These are phyloP conservation scores for Penicillium sp. DNA, from an alignment of 2,329 filamentous ascomycete species.

Conservation along the genomic window DNA sequence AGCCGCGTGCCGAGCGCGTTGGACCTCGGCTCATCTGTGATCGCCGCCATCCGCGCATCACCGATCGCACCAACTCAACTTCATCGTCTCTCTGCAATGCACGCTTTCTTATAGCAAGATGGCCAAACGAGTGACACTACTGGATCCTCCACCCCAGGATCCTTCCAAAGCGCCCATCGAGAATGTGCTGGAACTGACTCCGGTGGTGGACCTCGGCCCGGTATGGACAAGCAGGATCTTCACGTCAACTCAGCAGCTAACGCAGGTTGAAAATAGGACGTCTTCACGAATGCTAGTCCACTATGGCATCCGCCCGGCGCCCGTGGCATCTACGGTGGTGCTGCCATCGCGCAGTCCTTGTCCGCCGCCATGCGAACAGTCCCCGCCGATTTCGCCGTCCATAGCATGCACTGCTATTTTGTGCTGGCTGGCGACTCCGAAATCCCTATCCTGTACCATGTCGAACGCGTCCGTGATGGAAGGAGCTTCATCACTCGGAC, in stretches of 20 bases:
- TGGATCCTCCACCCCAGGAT: conserved; percentile 69
- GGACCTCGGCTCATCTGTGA: conserved; percentile 17
- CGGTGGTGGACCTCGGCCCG: conserved; percentile 55
- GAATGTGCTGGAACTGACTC: conserved; percentile 79
- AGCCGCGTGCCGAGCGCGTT: conserved; percentile 2
- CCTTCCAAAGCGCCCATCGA: conserved; percentile 73
- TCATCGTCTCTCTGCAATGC: not conserved
- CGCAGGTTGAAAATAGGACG: conserved; percentile 51
- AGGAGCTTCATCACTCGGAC: conserved; percentile 85
- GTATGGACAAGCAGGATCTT: conserved; percentile 45
- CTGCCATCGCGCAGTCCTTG: conserved; percentile 87
- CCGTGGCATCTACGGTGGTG: conserved; percentile 86
- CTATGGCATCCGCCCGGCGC: conserved; percentile 90
- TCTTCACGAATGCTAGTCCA: conserved; percentile 90
- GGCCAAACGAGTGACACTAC: conserved; percentile 52
- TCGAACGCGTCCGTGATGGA: conserved; percentile 87
- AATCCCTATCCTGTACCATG: conserved; percentile 87
- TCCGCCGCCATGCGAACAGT: conserved; percentile 85
- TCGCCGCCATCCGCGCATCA: conserved; percentile 9
- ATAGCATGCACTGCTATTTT: conserved; percentile 99
- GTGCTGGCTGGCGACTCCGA: conserved; percentile 79
- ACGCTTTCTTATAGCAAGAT: conserved; percentile 14
- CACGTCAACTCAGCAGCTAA: conserved; percentile 3
- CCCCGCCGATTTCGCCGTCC: conserved; percentile 68
- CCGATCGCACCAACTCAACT: conserved; percentile 1